These are phyloP conservation scores for Glebionis coronaria DNA, from an alignment of 129 eudicot species.

Conservation along the genomic window DNA sequence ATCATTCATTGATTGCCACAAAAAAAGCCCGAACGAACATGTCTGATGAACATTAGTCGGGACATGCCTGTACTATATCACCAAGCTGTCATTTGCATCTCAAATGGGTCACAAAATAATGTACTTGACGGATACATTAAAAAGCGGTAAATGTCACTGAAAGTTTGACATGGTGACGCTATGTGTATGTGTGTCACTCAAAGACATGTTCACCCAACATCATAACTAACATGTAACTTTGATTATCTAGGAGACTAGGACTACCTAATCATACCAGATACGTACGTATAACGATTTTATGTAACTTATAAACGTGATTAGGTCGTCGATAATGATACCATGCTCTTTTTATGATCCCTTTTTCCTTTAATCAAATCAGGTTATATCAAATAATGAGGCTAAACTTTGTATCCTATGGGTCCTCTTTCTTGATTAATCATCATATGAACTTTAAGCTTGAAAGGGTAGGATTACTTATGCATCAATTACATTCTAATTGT, in stretches of 20 bases:
- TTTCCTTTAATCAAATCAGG: slow-evolving; percentile 33
- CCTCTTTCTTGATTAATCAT: slow-evolving; percentile 18
- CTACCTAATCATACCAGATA: no score
- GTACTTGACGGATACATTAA: no score
- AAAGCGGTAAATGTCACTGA: no score
- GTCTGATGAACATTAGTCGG: no score
- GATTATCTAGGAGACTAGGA: slow-evolving; percentile 9
- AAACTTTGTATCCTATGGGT: slow-evolving; percentile 19
- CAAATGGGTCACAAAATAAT: no score
- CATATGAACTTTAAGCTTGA: background rate
- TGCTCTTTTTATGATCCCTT: slow-evolving; percentile 5
- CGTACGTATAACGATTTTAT: background rate
- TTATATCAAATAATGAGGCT: slow-evolving; percentile 29
- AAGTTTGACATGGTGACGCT: no score
- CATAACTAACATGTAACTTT: no score
- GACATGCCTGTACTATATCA: no score
- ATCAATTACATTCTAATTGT: background rate
- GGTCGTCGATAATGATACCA: slow-evolving; percentile 15
- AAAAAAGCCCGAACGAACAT: no score
- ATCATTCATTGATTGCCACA: background rate
- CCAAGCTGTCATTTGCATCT: no score
- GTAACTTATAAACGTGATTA: slow-evolving; percentile 8
- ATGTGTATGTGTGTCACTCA: no score
- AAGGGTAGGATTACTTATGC: background rate
- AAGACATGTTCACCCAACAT: no score